Evolutionary conservation across 176 grass and related monocot species (phyloP), one percentile per base, ranked within the genome.

Genomic region (Leersia perrieri): DNA sequence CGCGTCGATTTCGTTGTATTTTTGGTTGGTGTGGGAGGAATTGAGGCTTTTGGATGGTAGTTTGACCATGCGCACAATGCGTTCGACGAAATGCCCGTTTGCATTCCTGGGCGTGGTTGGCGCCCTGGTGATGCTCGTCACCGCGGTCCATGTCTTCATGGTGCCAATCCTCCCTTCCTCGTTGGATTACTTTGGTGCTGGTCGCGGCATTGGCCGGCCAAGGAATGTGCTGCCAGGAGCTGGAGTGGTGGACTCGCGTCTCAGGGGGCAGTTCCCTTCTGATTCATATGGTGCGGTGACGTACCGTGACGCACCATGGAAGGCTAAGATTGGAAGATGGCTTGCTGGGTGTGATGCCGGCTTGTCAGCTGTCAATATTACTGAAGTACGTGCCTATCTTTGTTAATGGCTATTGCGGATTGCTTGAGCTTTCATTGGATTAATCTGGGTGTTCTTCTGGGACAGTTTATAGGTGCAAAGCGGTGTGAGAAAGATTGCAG

Each of bases 241-340:
- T 29, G 83, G 60, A 30, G 61, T 73, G 20, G 40, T 89, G 40
- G 69, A 85, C 79, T 85, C 83, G 0, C 83, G 78, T 49, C 79
- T 94, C 41, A 72, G 32, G 58, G 44, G 25, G 6, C 80, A 44
- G 28, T 93, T 91, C 78, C 88, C 85, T 47, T 66, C 70, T n/a
- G 89, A 92, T 89, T 82, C 63, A 0, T 66, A 87, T 51, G 78
- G 71, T 11, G 77, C 88, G 0, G 88, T 93, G 64, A 68, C 36
- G 2, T 98, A 91, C 75, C 90, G 78, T 13, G 86, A 60, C 0
- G 88, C 92, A 4, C 92, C 95, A 32, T 98, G 95, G 95, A 91
- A 91, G 68, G 28, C 80, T 20, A 86, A 87, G 70, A 82, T 98
- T 33, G 92, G 95, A 25, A 85, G 90, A 58, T 98, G 92, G 95